Conservation (phyloP, 768 basidiomycete species). For the Phaeotremella skinneri region DNA sequence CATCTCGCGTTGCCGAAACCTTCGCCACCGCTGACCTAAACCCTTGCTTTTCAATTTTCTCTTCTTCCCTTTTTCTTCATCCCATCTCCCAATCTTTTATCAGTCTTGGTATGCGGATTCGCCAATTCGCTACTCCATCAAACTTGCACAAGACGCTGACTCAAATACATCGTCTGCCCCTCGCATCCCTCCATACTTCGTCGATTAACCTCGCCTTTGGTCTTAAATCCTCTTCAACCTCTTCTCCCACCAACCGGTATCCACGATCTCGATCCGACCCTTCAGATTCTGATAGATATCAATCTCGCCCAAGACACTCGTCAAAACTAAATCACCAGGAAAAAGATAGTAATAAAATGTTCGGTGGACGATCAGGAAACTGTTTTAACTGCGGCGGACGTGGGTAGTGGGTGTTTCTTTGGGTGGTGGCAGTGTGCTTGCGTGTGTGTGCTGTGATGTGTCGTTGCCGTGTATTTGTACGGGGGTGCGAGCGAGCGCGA, state of each 20-base stretch:
- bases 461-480: conserved; percentile 5
- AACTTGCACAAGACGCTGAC: neutral
- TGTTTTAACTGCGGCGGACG: conserved; percentile 48
- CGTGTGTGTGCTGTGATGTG: conserved; percentile 5
- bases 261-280: neutral
- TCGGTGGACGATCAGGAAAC: conserved; percentile 38
- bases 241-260: neutral
- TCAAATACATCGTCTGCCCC: too few relatives aligned
- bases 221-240: neutral
- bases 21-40: neutral
- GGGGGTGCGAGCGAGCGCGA: conserved; percentile 7
- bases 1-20: too few relatives aligned
- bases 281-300: neutral
- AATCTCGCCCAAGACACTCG: neutral
- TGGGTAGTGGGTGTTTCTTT: conserved; percentile 33
- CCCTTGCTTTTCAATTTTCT: neutral
- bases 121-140: neutral
- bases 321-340: conserved; percentile 2
- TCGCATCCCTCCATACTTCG: neutral
- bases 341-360: conserved; percentile 28
- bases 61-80: neutral
- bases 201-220: neutral
- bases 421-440: conserved; percentile 13
- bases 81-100: neutral
- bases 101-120: neutral